Evolutionary conservation across 306 rosid species (phyloP).

Genomic region (Begonia loranthoides): DNA sequence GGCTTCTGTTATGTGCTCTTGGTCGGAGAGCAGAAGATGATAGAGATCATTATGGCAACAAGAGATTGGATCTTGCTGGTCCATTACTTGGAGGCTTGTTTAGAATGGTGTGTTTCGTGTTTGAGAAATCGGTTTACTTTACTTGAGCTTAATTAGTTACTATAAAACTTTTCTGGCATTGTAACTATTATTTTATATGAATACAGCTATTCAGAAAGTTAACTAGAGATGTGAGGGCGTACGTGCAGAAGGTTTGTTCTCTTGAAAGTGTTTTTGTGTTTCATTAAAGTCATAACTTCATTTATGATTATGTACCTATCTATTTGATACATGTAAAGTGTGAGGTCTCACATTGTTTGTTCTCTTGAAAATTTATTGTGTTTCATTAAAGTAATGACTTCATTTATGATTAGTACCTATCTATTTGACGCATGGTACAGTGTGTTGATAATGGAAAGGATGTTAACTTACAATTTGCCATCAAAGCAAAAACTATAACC

Average conservation of each 20-base stretch:
- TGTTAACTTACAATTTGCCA: slow-evolving; percentile 95
- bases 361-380: slow-evolving; percentile 10
- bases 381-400: slow-evolving; percentile 5
- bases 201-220: slow-evolving; percentile 91
- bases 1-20: slow-evolving; percentile 87
- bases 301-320: slow-evolving; percentile 8
- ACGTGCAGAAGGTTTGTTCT: slow-evolving; percentile 75
- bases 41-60: slow-evolving; percentile 94
- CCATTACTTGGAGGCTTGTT: slow-evolving; percentile 95
- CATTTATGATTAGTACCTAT: slow-evolving; percentile 8
- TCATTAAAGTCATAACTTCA: slow-evolving; percentile 5
- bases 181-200: slow-evolving; percentile 6
- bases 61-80: slow-evolving; percentile 97
- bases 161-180: slow-evolving; percentile 1
- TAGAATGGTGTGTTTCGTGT: slow-evolving; percentile 54
- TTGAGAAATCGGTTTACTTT: neutral
- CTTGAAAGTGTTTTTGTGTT: slow-evolving; percentile 7
- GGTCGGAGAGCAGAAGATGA: slow-evolving; percentile 98
- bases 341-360: slow-evolving; percentile 64
- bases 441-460: slow-evolving; percentile 98
- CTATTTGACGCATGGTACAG: slow-evolving; percentile 33
- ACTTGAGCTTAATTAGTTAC: neutral
- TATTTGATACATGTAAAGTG: slow-evolving; percentile 35
- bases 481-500: slow-evolving; percentile 95
- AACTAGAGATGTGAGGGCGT: slow-evolving; percentile 86